phyloP scores from a whole-genome alignment of 805 yeast species.

The Wickerhamiella hasegawae region DNA sequence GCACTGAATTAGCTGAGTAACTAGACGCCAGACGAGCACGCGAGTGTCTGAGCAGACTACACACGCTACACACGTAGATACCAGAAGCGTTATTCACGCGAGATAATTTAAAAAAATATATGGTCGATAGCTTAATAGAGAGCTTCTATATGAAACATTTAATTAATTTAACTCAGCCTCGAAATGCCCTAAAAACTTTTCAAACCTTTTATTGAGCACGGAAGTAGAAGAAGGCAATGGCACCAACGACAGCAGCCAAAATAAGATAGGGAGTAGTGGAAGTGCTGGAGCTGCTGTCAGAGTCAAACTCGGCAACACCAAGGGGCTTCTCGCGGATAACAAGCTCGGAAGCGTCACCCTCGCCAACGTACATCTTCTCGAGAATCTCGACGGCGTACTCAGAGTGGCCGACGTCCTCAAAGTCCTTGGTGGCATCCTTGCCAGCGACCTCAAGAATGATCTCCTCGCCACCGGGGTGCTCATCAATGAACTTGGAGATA shows the following conservation, averaged over 20 bases:
- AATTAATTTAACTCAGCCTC: no score
- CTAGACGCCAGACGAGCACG: no score
- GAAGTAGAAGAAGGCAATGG: conserved; percentile 21
- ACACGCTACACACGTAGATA: no score
- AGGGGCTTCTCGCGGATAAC: conserved; percentile 10
- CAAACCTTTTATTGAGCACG: background rate
- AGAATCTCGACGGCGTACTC: conserved; percentile 83
- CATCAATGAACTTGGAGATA: conserved; percentile 35
- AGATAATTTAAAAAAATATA: no score
- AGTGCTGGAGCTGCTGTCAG: conserved; percentile 10
- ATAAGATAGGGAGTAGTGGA: conserved; percentile 15
- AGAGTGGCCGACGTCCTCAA: conserved; percentile 88
- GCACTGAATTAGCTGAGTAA: no score
- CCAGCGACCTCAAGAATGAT: conserved; percentile 69
- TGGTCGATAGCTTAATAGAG: no score
- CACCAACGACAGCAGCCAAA: conserved; percentile 21
- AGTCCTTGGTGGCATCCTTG: conserved; percentile 53
- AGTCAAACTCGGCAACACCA: conserved; percentile 11
- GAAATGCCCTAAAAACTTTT: no score
- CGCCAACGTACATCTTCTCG: conserved; percentile 56
- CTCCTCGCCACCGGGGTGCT: conserved; percentile 80
- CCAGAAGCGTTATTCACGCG: no score
- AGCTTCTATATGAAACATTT: no score
- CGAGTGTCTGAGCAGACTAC: no score
- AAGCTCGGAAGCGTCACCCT: conserved; percentile 39